phyloP scores from a whole-genome alignment of 176 grass and related monocot species.

The Cenchrus purpureus region DNA sequence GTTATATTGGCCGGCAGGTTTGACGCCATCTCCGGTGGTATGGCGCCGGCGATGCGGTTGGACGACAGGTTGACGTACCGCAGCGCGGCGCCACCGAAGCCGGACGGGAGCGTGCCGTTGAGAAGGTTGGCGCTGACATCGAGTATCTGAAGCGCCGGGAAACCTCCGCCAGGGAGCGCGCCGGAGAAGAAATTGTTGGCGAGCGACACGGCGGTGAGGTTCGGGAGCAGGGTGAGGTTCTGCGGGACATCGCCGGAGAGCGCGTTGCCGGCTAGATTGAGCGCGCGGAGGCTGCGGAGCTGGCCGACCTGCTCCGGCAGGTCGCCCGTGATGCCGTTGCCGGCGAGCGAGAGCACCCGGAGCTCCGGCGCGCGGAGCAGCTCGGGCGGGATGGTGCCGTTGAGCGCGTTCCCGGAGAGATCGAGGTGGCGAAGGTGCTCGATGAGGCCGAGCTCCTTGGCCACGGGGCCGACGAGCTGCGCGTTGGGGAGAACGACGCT shows the following conservation, averaged over 20 bases:
- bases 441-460: conserved; percentile 61
- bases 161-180: conserved; percentile 45
- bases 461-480: conserved; percentile 67
- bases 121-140: conserved; percentile 82
- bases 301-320: conserved; percentile 57
- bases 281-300: conserved; percentile 59
- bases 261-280: conserved; percentile 88
- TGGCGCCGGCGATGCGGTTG: conserved; percentile 67
- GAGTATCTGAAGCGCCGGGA: conserved; percentile 63
- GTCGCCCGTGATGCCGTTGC: conserved; percentile 71
- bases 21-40: conserved; percentile 65
- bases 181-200: conserved; percentile 82
- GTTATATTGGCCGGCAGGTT: conserved; percentile 62
- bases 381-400: conserved; percentile 56
- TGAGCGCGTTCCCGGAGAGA: conserved; percentile 87
- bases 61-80: conserved; percentile 77
- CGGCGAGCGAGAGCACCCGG: conserved; percentile 70
- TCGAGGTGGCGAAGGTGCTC: conserved; percentile 89
- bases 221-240: conserved; percentile 66
- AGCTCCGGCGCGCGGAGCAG: conserved; percentile 72
- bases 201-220: conserved; percentile 74
- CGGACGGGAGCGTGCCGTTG: conserved; percentile 61
- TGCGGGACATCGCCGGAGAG: conserved; percentile 60
- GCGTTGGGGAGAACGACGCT: conserved; percentile 76
- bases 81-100: conserved; percentile 57